phyloP scores from a whole-genome alignment of 352 stramenopile genomes.

The Phytophthora podocarpi region DNA sequence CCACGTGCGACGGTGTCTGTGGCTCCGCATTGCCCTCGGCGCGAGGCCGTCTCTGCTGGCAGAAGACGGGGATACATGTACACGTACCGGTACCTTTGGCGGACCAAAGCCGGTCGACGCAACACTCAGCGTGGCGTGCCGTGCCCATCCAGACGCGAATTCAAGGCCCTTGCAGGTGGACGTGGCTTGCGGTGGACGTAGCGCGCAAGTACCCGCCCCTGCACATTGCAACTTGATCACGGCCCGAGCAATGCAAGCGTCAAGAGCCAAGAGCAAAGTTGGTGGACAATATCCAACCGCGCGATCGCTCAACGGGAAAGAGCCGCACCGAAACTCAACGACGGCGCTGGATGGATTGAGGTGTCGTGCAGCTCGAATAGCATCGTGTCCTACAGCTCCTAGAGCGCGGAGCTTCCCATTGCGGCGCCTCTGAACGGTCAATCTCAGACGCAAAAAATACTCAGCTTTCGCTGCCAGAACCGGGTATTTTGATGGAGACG shows the following conservation, averaged over 20 bases:
- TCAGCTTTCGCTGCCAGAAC: neutral
- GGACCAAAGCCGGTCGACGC: conserved; percentile 6
- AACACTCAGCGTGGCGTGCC: conserved; percentile 1
- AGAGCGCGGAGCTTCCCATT: conserved; percentile 13
- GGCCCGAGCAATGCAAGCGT: neutral
- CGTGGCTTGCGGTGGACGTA: conserved; percentile 9
- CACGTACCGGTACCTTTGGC: no score
- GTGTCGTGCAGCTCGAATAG: neutral
- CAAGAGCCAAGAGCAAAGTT: conserved; percentile 1
- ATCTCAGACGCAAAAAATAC: conserved; percentile 26
- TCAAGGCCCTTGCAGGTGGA: neutral
- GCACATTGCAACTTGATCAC: neutral
- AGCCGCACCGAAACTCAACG: conserved; percentile 28
- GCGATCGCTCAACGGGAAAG: conserved; percentile 26
- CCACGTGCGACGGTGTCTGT: conserved; percentile 21
- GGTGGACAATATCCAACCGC: conserved; percentile 26
- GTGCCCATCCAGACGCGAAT: conserved; percentile 4
- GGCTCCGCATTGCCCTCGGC: conserved; percentile 8
- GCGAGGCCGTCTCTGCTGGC: neutral
- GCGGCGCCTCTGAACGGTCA: conserved; percentile 2
- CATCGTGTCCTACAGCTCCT: neutral
- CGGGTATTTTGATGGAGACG: conserved; percentile 33
- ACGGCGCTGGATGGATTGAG: conserved; percentile 15
- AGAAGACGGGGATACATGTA: neutral
- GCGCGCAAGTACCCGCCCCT: conserved; percentile 6